phyloP scores from a whole-genome alignment of 495 filamentous ascomycete species.

The Trichoderma virens region DNA sequence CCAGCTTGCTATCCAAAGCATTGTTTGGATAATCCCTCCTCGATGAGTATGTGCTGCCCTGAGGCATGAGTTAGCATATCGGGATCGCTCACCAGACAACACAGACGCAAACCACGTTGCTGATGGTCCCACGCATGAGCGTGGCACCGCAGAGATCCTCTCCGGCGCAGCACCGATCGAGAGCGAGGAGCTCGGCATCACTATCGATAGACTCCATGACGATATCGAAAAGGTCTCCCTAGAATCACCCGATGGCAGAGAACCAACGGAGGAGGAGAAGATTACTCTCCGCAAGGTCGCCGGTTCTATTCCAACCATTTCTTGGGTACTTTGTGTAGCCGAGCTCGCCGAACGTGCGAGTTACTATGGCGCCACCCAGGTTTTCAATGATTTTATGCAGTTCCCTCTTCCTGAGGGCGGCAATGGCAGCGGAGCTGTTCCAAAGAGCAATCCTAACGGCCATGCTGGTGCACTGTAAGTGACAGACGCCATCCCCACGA shows the following conservation, averaged over 20 bases:
- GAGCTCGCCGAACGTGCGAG: constrained; percentile 74
- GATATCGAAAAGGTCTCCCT: constrained; percentile 7
- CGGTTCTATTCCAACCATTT: constrained; percentile 54
- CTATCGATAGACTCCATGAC: constrained; percentile 2
- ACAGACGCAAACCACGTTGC: constrained; percentile 12
- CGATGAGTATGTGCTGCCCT: neutral
- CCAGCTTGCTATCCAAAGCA: neutral
- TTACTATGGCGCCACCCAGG: constrained; percentile 68
- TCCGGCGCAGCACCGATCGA: constrained; percentile 9
- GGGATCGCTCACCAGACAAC: neutral
- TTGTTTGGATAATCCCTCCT: neutral
- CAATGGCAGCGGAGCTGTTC: constrained; percentile 45
- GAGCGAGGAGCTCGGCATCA: constrained; percentile 7
- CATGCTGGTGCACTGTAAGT: constrained; percentile 49
- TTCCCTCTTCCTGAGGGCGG: constrained; percentile 52
- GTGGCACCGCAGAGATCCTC: constrained; percentile 12
- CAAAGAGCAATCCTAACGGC: constrained; percentile 21
- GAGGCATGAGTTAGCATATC: neutral
- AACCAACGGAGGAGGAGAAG: constrained; percentile 56
- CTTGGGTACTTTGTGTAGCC: constrained; percentile 66
- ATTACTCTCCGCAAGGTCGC: constrained; percentile 55
- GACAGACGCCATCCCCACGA: neutral
- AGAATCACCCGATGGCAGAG: neutral
- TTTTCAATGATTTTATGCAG: constrained; percentile 63
- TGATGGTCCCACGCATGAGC: constrained; percentile 8